Conservation (phyloP, 805 yeast genomes). For the Barnettozyma botsteinii region DNA sequence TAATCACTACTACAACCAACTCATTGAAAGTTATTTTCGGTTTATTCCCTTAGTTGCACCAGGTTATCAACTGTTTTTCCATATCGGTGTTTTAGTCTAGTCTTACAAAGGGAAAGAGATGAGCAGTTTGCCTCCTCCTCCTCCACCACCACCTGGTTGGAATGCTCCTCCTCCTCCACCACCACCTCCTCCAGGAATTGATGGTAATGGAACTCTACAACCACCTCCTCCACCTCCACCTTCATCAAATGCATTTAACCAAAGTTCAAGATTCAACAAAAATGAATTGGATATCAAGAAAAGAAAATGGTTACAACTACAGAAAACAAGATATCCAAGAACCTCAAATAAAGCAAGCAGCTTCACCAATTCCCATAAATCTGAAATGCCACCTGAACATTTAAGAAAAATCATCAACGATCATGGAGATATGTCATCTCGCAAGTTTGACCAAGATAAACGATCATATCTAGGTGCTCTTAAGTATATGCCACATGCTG, state of each 20-base stretch:
- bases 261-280: constrained; percentile 15
- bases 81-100: too few species aligned
- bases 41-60: too few species aligned
- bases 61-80: too few species aligned
- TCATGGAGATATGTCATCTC: constrained; percentile 80
- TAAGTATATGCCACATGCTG: constrained; percentile 94
- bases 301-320: constrained; percentile 57
- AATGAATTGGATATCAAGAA: constrained; percentile 38
- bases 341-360: constrained; percentile 32
- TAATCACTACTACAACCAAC: too few species aligned
- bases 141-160: constrained; percentile 32
- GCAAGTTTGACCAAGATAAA: constrained; percentile 76
- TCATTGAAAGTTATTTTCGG: too few species aligned
- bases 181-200: constrained; percentile 25
- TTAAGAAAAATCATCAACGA: constrained; percentile 75
- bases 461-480: constrained; percentile 84
- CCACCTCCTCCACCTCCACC: constrained; percentile 31
- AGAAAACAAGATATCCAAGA: constrained; percentile 49
- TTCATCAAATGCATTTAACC: constrained; percentile 17
- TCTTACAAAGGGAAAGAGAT: constrained; percentile 1
- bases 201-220: constrained; percentile 20
- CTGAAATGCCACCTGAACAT: constrained; percentile 93
- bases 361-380: constrained; percentile 52
- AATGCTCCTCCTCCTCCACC: constrained; percentile 22
- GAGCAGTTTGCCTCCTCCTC: constrained; percentile 20